These are phyloP conservation scores for Phytopythium sindhum DNA, from an alignment of 352 stramenopile genomes.

Conservation along the genomic window DNA sequence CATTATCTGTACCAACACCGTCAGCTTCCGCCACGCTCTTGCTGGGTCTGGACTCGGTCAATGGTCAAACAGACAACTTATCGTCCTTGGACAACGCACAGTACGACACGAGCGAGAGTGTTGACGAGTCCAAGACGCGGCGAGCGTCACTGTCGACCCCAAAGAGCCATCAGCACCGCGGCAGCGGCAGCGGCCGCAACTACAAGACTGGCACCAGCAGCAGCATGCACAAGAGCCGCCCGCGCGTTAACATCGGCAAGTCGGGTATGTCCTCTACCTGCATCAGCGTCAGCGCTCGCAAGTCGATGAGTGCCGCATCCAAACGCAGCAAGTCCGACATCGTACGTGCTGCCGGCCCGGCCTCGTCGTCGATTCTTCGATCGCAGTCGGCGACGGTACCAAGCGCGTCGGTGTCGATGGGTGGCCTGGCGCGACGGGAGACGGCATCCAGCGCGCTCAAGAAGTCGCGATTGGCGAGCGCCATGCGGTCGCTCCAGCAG, in stretches of 20 bases:
- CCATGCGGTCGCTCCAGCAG: slow-evolving; percentile 15
- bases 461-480: slow-evolving; percentile 24
- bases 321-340: slow-evolving; percentile 1
- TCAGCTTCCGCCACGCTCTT: not conserved
- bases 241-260: slow-evolving; percentile 1
- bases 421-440: slow-evolving; percentile 26
- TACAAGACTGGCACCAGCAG: slow-evolving; percentile 8
- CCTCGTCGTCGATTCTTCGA: not conserved
- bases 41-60: not conserved
- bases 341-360: not conserved
- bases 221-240: slow-evolving; percentile 8
- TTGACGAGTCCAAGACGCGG: not conserved
- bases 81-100: not conserved
- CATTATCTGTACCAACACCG: not conserved
- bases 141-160: slow-evolving; percentile 1
- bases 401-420: not conserved
- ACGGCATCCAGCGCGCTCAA: slow-evolving; percentile 52
- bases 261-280: not conserved
- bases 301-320: not conserved
- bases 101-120: not conserved
- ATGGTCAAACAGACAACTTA: not conserved
- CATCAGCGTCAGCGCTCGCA: not conserved
- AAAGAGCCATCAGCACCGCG: slow-evolving; percentile 2
- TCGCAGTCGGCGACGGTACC: not conserved
- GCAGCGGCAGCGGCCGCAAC: not conserved